Conservation (phyloP, 2,329 filamentous ascomycete species). For the Aspergillus tanneri region DNA sequence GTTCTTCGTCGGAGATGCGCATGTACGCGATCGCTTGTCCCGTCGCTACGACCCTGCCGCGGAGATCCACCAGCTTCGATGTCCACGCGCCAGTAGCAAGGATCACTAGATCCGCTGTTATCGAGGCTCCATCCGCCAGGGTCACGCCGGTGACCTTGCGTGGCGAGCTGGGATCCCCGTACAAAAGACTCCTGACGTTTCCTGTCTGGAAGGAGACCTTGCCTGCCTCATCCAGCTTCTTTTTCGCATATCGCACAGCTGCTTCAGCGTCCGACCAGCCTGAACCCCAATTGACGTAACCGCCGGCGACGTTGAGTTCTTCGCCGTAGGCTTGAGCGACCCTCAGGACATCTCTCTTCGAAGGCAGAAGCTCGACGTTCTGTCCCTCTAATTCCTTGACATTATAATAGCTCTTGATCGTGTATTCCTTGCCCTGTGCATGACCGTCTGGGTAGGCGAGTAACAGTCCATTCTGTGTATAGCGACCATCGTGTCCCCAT, state of each 20-base stretch:
- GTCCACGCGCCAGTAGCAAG: constrained; percentile 89
- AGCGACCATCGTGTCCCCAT: constrained; percentile 46
- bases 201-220: constrained; percentile 39
- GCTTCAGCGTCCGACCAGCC: constrained; percentile 48
- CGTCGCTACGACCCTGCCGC: constrained; percentile 73
- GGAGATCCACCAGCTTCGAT: constrained; percentile 70
- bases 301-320: constrained; percentile 37
- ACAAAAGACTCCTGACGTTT: constrained; percentile 39
- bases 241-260: constrained; percentile 40
- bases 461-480: constrained; percentile 45
- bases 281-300: constrained; percentile 49
- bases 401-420: constrained; percentile 42
- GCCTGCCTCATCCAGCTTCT: constrained; percentile 36
- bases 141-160: constrained; percentile 48
- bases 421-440: constrained; percentile 35
- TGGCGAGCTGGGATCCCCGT: constrained; percentile 3
- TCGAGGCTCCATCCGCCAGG: constrained; percentile 49
- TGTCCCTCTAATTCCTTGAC: constrained; percentile 37
- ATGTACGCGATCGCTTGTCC: constrained; percentile 81
- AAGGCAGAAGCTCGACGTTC: constrained; percentile 36
- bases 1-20: constrained; percentile 69
- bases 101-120: constrained; percentile 70
- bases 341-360: constrained; percentile 34
- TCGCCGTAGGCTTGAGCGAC: constrained; percentile 38
- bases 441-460: constrained; percentile 39